These are phyloP conservation scores for Leucocoprinus sp. DNA, from an alignment of 768 basidiomycete species.

Conservation along the genomic window DNA sequence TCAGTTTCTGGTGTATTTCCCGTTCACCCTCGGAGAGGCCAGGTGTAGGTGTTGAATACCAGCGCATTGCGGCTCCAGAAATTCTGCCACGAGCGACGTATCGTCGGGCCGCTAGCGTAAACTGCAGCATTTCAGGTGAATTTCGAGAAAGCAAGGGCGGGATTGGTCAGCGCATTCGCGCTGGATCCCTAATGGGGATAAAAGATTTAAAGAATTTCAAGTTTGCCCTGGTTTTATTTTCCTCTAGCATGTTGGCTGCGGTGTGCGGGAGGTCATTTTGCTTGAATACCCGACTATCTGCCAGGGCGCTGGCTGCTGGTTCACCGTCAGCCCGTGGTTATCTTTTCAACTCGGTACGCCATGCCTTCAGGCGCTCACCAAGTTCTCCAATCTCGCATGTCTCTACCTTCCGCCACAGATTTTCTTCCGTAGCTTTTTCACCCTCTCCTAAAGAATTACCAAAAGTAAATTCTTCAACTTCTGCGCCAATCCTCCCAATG, in stretches of 20 bases:
- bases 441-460: slow-evolving; percentile 7
- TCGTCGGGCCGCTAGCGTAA: background rate
- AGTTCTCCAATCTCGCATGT: background rate
- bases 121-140: background rate
- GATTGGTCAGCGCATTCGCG: slow-evolving; percentile 2
- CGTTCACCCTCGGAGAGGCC: slow-evolving; percentile 54
- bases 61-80: slow-evolving; percentile 13
- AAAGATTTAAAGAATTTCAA: background rate
- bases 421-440: slow-evolving; percentile 8
- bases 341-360: background rate
- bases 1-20: slow-evolving; percentile 64
- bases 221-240: background rate
- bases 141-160: background rate
- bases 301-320: background rate
- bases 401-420: slow-evolving; percentile 2
- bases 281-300: background rate
- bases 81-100: background rate
- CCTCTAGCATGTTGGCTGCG: slow-evolving; percentile 1
- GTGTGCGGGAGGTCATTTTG: slow-evolving; percentile 2
- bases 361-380: background rate
- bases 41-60: slow-evolving; percentile 16
- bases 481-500: slow-evolving; percentile 47
- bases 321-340: background rate
- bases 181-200: slow-evolving; percentile 2
- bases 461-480: slow-evolving; percentile 13